Percentiles rank a stretch among this genome's conserved stretches.
phyloP scores from a whole-genome alignment of 768 basidiomycete species.

The Pisolithus microcarpus region DNA sequence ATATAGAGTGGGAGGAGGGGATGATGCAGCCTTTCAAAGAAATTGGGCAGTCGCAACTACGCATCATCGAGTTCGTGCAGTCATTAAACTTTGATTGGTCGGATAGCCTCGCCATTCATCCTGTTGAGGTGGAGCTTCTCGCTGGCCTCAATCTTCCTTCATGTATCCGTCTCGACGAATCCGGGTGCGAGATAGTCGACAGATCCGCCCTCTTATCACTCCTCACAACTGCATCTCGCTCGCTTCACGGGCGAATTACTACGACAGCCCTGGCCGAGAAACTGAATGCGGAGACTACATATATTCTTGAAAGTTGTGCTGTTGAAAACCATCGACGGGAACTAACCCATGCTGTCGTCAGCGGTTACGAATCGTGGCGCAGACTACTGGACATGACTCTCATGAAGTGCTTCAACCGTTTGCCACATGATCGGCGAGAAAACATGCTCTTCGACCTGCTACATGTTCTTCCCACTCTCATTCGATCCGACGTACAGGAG shows the following conservation, averaged over 20 bases:
- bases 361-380: constrained; percentile 79
- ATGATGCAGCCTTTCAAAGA: constrained; percentile 53
- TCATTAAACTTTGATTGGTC: constrained; percentile 86
- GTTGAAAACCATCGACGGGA: constrained; percentile 85
- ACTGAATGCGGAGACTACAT: constrained; percentile 59
- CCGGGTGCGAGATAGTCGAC: constrained; percentile 81
- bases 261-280: constrained; percentile 58
- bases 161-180: constrained; percentile 59
- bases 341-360: constrained; percentile 61
- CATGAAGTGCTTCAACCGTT: constrained; percentile 76
- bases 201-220: constrained; percentile 62
- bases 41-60: constrained; percentile 74
- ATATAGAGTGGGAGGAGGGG: constrained; percentile 36
- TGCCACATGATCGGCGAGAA: constrained; percentile 78
- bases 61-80: constrained; percentile 83
- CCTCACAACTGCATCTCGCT: constrained; percentile 52
- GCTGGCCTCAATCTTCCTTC: constrained; percentile 58
- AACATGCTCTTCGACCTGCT: constrained; percentile 87
- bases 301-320: constrained; percentile 77
- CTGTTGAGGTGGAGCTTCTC: constrained; percentile 58
- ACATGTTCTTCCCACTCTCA: constrained; percentile 71
- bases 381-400: constrained; percentile 78
- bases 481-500: constrained; percentile 57
- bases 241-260: constrained; percentile 60
- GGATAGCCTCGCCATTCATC: constrained; percentile 57